phyloP scores from a whole-genome alignment of 495 filamentous ascomycete species.

The Penicillium lividum region DNA sequence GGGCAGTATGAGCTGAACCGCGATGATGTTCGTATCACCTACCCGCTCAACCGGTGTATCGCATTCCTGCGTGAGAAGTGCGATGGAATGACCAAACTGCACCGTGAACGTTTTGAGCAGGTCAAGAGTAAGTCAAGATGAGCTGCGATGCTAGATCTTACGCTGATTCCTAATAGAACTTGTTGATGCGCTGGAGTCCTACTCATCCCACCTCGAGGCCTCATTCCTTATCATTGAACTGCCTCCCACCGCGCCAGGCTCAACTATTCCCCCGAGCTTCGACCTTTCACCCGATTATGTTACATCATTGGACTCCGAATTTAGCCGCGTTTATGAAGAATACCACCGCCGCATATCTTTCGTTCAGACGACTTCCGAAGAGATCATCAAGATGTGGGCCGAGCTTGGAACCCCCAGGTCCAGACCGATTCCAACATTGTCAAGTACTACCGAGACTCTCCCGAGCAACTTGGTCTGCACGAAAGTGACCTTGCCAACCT shows the following conservation, averaged over 20 bases:
- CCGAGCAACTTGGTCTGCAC: constrained; percentile 90
- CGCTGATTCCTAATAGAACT: constrained; percentile 64
- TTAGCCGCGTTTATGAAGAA: constrained; percentile 90
- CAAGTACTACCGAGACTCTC: constrained; percentile 81
- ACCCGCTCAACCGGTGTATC: constrained; percentile 77
- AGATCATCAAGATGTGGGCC: constrained; percentile 92
- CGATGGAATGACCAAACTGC: constrained; percentile 70
- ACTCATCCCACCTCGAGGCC: constrained; percentile 88
- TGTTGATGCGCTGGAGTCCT: constrained; percentile 88
- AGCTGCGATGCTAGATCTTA: neutral
- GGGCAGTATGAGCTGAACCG: constrained; percentile 62
- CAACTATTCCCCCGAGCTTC: constrained; percentile 75
- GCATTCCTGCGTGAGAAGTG: constrained; percentile 82
- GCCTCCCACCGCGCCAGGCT: constrained; percentile 75
- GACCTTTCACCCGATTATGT: constrained; percentile 90
- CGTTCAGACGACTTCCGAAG: constrained; percentile 73
- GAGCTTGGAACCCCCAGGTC: constrained; percentile 87
- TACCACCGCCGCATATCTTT: constrained; percentile 76
- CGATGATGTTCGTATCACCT: constrained; percentile 71
- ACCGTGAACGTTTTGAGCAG: constrained; percentile 88
- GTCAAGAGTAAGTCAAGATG: constrained; percentile 73
- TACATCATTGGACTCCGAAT: constrained; percentile 82
- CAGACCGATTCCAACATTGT: constrained; percentile 89
- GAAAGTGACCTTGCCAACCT: constrained; percentile 78
- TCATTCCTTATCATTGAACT: constrained; percentile 78